Evolutionary conservation across 2,329 filamentous ascomycete species (phyloP).

Genomic region (Albophoma yamanashiensis): DNA sequence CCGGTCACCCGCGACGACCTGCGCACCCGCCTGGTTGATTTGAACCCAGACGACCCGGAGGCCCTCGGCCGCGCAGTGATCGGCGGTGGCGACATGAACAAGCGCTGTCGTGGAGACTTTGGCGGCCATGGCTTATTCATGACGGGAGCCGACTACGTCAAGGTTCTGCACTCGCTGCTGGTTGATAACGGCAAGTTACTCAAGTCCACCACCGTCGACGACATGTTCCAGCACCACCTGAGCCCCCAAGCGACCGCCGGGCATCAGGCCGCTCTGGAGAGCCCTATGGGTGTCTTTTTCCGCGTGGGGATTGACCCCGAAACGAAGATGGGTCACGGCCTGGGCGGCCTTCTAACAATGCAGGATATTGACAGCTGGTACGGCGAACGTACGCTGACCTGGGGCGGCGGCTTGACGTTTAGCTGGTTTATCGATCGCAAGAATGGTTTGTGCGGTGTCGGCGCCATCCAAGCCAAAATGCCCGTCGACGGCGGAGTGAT

Average conservation of each 20-base stretch:
- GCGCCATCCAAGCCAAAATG: conserved; percentile 26
- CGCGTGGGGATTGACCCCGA: conserved; percentile 19
- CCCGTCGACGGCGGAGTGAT: conserved; percentile 16
- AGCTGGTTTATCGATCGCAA: conserved; percentile 38
- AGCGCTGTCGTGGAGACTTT: conserved; percentile 13
- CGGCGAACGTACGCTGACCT: conserved; percentile 29
- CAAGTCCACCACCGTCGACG: conserved; percentile 24
- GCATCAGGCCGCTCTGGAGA: conserved; percentile 15
- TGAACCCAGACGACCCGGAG: conserved; percentile 24
- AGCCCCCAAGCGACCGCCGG: conserved; percentile 13
- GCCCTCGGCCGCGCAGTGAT: conserved; percentile 9
- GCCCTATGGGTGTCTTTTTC: conserved; percentile 23
- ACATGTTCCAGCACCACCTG: conserved; percentile 38
- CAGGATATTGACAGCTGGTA: conserved; percentile 32
- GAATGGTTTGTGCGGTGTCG: conserved; percentile 31
- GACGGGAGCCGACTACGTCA: conserved; percentile 28
- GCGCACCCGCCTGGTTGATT: conserved; percentile 21
- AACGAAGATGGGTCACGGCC: conserved; percentile 24
- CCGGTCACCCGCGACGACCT: conserved; percentile 25
- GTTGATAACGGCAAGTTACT: conserved; percentile 37
- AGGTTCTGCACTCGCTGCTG: conserved; percentile 31
- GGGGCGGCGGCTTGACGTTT: conserved; percentile 34
- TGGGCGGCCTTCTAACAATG: conserved; percentile 29
- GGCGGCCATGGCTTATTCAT: conserved; percentile 33
- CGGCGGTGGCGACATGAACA: conserved; percentile 17